Conservation (phyloP, 2,329 filamentous ascomycete species). For the Stagonosporopsis vannaccii region DNA sequence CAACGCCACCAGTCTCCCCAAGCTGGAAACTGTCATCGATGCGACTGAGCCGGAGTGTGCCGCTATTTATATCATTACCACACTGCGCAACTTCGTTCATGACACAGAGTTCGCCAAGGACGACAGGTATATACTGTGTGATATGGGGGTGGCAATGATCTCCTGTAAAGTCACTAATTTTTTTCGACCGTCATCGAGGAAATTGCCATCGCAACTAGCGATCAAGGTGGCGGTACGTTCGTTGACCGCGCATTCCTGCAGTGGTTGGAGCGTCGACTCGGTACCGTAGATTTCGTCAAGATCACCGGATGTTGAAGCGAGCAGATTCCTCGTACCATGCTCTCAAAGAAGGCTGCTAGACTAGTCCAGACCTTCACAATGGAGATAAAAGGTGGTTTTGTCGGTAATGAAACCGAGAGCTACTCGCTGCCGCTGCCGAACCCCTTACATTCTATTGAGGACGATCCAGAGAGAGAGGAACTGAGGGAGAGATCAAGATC, state of each 20-base stretch:
- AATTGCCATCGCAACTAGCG: conserved; percentile 31
- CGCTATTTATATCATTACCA: conserved; percentile 34
- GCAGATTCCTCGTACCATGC: conserved; percentile 23
- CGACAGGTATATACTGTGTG: conserved; percentile 39
- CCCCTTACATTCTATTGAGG: conserved; percentile 22
- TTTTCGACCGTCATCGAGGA: conserved; percentile 36
- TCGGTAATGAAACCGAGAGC: conserved; percentile 25
- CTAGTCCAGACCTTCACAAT: conserved; percentile 34
- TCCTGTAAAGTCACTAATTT: too few relatives aligned
- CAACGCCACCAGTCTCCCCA: conserved; percentile 17
- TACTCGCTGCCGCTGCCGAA: conserved; percentile 24
- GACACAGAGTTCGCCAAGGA: conserved; percentile 18
- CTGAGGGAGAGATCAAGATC: neutral
- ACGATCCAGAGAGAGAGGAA: neutral
- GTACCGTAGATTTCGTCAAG: conserved; percentile 25
- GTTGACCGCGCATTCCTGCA: conserved; percentile 33
- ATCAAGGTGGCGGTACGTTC: conserved; percentile 39
- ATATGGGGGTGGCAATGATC: conserved; percentile 43
- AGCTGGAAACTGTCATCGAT: conserved; percentile 11
- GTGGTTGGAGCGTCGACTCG: conserved; percentile 34
- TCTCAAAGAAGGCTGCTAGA: too few relatives aligned
- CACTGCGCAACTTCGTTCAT: conserved; percentile 19
- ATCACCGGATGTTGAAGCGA: conserved; percentile 26
- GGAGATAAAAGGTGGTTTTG: conserved; percentile 32
- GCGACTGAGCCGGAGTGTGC: conserved; percentile 38